Base-by-base conservation (phyloP, 495 filamentous ascomycete genomes). In the Penicillium turbatum region DNA sequence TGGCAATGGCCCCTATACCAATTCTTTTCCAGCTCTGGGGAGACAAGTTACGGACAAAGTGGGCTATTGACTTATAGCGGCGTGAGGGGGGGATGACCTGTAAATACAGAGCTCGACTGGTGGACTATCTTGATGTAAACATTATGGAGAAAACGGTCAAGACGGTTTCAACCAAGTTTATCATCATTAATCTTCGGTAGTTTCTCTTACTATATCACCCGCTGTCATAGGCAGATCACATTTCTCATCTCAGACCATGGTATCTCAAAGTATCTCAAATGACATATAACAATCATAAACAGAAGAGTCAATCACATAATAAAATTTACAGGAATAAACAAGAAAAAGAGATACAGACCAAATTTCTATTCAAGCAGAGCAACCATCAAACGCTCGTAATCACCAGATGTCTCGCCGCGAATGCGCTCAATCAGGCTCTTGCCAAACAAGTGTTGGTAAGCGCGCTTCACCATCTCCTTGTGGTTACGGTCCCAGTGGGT, bases 351-450 rank as follows among this genome's bases (percentile, higher is more conserved):
- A 47, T 24, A 30, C 7, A 51, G 17, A 38, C 27, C 0, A 13
- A 11, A 4, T 26, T 16, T 24, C 21, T 66, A 76, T 57, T 70
- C 60, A 49, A 76, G 48, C 50, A 76, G 38, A 48, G 70, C 71
- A 61, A 74, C 57, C 69, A 77, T 68, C 62, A 76, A 63, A 59
- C 72, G 81, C 73, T 88, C 79, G 51, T 92, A 95, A 75, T 95
- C 87, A 6, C 92, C 90, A 54, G 87, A 90, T 3, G 89, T 93
- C 75, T 97, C 92, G 1, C 86, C 84, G 54, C 77, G 77, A 44
- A 97, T 86, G 32, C 89, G 75, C 13, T 71, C 67, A 0, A 77
- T 69, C 48, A 96, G 68, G 60, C 82, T 82, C 57, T 70, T 80
- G 43, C 71, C 71, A 68, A 82, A 93, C 47, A 74, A 72, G 45